These are phyloP conservation scores for Heimioporus sp. DNA, from an alignment of 768 basidiomycete species.

Conservation along the genomic window DNA sequence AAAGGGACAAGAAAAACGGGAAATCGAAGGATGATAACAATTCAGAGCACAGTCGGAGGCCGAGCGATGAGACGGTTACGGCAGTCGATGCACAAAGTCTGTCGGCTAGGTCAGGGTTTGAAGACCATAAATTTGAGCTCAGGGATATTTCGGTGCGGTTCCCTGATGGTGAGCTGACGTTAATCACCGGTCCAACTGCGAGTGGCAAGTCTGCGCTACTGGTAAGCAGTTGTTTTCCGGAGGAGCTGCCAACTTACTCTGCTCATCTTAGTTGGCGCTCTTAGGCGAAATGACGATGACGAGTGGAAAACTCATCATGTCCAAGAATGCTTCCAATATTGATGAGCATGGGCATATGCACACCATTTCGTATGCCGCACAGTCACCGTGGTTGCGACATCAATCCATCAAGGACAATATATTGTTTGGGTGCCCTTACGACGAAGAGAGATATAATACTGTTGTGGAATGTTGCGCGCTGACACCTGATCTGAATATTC, in stretches of 20 bases:
- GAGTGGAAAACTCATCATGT: constrained; percentile 38
- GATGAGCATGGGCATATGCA: constrained; percentile 63
- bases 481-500: constrained; percentile 71
- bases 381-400: constrained; percentile 68
- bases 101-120: constrained; percentile 10
- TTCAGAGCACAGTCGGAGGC: neutral
- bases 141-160: constrained; percentile 44
- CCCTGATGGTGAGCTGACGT: constrained; percentile 44
- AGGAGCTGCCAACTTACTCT: neutral
- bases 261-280: constrained; percentile 27
- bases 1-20: constrained; percentile 17
- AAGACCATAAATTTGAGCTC: constrained; percentile 41
- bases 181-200: constrained; percentile 49
- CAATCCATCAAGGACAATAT: constrained; percentile 81
- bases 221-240: constrained; percentile 17
- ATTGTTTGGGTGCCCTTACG: constrained; percentile 67
- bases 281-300: constrained; percentile 40
- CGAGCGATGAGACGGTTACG: constrained; percentile 8
- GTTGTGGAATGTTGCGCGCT: constrained; percentile 88
- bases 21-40: neutral
- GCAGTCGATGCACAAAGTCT: constrained; percentile 15
- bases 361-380: constrained; percentile 68
- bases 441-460: constrained; percentile 68
- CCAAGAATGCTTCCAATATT: constrained; percentile 49
- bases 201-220: constrained; percentile 50